These are phyloP conservation scores for Artomyces pyxidatus DNA, from an alignment of 768 basidiomycete genomes.

Conservation along the genomic window DNA sequence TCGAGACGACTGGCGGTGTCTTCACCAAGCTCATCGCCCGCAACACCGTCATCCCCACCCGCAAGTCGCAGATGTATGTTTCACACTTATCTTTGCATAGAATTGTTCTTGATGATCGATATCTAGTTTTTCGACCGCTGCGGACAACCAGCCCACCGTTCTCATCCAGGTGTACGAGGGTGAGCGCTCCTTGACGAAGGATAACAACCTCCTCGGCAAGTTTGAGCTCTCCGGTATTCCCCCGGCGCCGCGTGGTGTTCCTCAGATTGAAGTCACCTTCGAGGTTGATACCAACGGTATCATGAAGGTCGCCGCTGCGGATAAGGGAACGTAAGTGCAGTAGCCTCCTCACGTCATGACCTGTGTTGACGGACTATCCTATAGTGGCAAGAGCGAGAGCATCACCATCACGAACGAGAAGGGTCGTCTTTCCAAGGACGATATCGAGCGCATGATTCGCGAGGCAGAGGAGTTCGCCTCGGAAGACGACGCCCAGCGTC, in stretches of 20 bases:
- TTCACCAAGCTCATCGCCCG: conserved; percentile 96
- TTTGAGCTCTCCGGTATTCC: conserved; percentile 92
- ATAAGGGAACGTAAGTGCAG: conserved; percentile 81
- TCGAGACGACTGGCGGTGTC: conserved; percentile 97
- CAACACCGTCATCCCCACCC: conserved; percentile 97
- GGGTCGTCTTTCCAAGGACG: conserved; percentile 54
- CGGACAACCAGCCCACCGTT: conserved; percentile 91
- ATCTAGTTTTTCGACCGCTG: conserved; percentile 61
- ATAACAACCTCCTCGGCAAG: conserved; percentile 96
- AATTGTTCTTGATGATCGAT: conserved; percentile 19
- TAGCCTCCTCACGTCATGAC: neutral
- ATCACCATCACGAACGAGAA: conserved; percentile 97
- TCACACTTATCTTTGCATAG: neutral
- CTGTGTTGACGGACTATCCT: conserved; percentile 1
- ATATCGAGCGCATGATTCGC: conserved; percentile 92
- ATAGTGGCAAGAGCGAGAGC: conserved; percentile 74
- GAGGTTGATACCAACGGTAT: conserved; percentile 95
- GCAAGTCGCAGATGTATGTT: conserved; percentile 85
- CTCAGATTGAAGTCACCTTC: conserved; percentile 95
- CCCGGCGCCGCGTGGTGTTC: conserved; percentile 92
- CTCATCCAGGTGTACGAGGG: conserved; percentile 97
- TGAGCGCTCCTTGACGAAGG: conserved; percentile 95
- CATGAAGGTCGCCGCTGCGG: conserved; percentile 86
- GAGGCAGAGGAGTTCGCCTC: conserved; percentile 88
- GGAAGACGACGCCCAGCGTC: conserved; percentile 70